A percentile compares a stretch with the other conserved stretches of the same genome.
These are phyloP conservation scores for Nidula microcarpa DNA, from an alignment of 768 basidiomycete species.

Conservation along the genomic window DNA sequence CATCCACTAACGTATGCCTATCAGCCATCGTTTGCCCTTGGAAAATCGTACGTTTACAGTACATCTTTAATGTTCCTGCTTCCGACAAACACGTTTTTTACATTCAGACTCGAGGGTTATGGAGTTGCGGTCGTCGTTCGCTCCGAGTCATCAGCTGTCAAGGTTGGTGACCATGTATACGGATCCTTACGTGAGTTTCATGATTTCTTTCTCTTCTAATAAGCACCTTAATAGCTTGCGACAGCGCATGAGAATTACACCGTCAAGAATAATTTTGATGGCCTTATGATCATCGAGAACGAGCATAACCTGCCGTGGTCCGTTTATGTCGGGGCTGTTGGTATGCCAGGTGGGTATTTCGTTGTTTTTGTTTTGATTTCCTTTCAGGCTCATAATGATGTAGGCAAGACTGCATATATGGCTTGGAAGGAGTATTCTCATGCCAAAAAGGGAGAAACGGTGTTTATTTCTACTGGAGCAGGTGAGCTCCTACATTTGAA, in stretches of 20 bases:
- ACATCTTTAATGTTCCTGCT: neutral
- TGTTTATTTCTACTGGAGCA: constrained; percentile 37
- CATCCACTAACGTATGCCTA: too few species aligned
- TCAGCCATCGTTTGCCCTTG: constrained; percentile 23
- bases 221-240: neutral
- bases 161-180: constrained; percentile 37
- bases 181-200: constrained; percentile 23
- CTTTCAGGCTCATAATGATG: neutral
- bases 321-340: constrained; percentile 44
- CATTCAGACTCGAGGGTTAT: constrained; percentile 12
- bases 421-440: constrained; percentile 37
- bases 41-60: constrained; percentile 28
- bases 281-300: constrained; percentile 30
- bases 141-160: constrained; percentile 28
- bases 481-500: constrained; percentile 11
- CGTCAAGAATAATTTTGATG: constrained; percentile 16
- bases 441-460: constrained; percentile 37
- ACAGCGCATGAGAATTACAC: constrained; percentile 39
- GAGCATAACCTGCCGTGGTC: constrained; percentile 45
- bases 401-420: constrained; percentile 35
- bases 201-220: neutral
- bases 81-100: neutral
- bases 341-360: constrained; percentile 46
- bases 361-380: neutral
- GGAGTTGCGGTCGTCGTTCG: constrained; percentile 44